Base-by-base conservation (phyloP, 345 rosid genomes). In the Triadica sebifera region DNA sequence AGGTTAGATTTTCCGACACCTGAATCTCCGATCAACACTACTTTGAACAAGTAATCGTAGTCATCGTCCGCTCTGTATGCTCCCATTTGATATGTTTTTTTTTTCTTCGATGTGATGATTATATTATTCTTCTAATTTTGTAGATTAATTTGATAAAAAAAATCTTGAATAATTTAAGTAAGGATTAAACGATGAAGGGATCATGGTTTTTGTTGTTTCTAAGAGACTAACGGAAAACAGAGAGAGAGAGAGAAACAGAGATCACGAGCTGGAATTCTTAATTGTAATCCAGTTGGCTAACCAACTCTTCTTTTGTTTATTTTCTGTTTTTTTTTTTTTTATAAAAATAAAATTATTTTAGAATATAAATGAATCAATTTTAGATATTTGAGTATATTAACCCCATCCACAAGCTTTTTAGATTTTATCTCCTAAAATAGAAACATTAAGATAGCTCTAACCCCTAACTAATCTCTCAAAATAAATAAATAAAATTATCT, bases 61-160 rank as follows among this genome's bases (percentile, higher is more conserved):
- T 79, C 82, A 37, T 79, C 82, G 38, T 79, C 82, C 12, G 82
- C 82, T 39, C 82, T 74, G 61, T 79, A 79, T 39, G 82, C 82
- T 74, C 74, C 74, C 74, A 63, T 79, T 67, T 51, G 11, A 43
- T 17, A 13, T 22, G 10, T 12, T 37, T 41, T 25, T 45, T 39
- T 55, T 7, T 29, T 13, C 12, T 25, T 17, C 3, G 6, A 1
- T 10, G 34, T 19, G n/a, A 17, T 24, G 4, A 60, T 10, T 29
- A n/a, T n/a, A n/a, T 29, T 1, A 29, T 29, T 29, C 34, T 29
- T 29, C 34, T n/a, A n/a, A n/a, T n/a, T n/a, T n/a, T n/a, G 34
- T 29, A 1, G 34, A 29, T 1, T 29, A 29, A 29, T 29, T 1
- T 29, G 34, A 29, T 29, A 29, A 29, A 1, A 29, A 29, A 29